A percentile compares a stretch with the other conserved stretches of the same genome.
These are phyloP conservation scores for Chrysanthemum seticuspe DNA, from an alignment of 129 eudicot genomes.

Conservation along the genomic window DNA sequence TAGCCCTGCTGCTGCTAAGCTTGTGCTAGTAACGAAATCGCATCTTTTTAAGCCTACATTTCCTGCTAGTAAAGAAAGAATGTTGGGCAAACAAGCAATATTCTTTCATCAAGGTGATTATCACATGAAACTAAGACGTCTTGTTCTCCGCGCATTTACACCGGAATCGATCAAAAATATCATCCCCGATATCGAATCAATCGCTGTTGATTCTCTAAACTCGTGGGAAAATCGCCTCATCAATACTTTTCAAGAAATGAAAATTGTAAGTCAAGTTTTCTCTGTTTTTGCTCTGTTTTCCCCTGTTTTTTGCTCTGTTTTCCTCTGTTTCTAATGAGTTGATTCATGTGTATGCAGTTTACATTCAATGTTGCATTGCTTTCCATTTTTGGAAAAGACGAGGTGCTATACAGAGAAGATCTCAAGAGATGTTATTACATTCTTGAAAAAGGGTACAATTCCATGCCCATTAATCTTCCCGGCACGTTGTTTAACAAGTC, in stretches of 20 bases:
- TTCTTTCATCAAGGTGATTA: constrained; percentile 97
- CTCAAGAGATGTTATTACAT: constrained; percentile 87
- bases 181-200: constrained; percentile 61
- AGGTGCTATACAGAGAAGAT: constrained; percentile 75
- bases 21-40: constrained; percentile 69
- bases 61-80: constrained; percentile 97
- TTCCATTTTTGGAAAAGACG: constrained; percentile 92
- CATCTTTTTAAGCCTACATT: constrained; percentile 93
- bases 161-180: constrained; percentile 67
- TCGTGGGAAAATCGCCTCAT: constrained; percentile 57
- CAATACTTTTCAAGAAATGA: constrained; percentile 93
- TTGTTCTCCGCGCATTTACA: constrained; percentile 81
- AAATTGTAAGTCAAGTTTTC: constrained; percentile 52
- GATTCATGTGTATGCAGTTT: constrained; percentile 50
- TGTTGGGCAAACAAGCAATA: constrained; percentile 95
- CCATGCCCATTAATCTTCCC: constrained; percentile 89
- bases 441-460: constrained; percentile 94
- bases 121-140: constrained; percentile 70
- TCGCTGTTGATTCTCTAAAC: constrained; percentile 45
- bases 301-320: constrained; percentile 10
- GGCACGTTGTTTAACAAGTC: constrained; percentile 89
- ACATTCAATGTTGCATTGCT: constrained; percentile 93
- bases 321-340: background rate
- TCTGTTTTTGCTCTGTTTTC: constrained; percentile 7
- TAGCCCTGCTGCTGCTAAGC: constrained; percentile 83